Base-by-base conservation (phyloP, 306 rosid species). In the Malus asiatica region DNA sequence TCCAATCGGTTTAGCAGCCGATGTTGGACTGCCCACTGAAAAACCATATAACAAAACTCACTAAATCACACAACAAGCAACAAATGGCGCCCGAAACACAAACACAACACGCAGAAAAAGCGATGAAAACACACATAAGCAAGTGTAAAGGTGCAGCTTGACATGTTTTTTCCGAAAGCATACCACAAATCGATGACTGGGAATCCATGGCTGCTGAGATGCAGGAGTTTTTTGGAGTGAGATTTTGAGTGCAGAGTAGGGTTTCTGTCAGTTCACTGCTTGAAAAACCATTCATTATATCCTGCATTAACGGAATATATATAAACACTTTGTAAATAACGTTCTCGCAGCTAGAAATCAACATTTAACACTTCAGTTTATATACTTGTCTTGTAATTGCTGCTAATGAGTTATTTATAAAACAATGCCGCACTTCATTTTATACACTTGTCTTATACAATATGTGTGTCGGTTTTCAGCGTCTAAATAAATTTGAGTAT, bases 21-120 rank as follows among this genome's bases (percentile, higher is more conserved):
- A 91, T 63, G 86, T 72, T 30, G 97, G 97, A 74, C 96, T 90
- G 33, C 97, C 91, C 71, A 89, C 98, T 96, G 89, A 30, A 38
- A 38, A 22, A 18, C 30, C 48, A 58, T 9, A 58, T 3, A 57
- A 14, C 23, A 25, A 60, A 8, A 25, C 23, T 38, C 27, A 60
- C 68, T 1, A 19, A 27, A 38, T 62, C 60, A 74, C 15, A 74
- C 27, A 44, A 4, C 23, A 4, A 60, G 27, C 23, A 10, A 73
- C 15, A 40, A 16, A 25, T 55, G 14, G 30, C 15, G 10, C 44
- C 35, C 23, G 8, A 14, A 32, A 64, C 22, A 70, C 10, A 70
- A 7, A 12, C 40, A 46, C 0, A 68, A 1, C 45, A 32, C 4
- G 22, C 70, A 66, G n/a, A 33, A 20, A 66, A 64, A 19, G 11